Conservation (phyloP, 1,284 basidiomycete genomes). For the Apiotrichum domesticum region DNA sequence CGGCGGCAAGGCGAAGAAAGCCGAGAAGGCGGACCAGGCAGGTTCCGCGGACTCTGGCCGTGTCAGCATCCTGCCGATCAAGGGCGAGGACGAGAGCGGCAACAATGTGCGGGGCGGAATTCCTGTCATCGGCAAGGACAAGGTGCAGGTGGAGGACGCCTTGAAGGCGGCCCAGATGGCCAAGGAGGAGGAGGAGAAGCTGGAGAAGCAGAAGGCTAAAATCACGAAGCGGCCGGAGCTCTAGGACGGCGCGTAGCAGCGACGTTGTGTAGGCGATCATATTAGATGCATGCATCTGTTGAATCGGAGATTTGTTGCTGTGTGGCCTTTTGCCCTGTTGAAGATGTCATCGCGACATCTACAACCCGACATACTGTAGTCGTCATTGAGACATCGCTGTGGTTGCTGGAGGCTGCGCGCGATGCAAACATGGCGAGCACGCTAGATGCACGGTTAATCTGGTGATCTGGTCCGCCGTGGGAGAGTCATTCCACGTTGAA, state of each 20-base stretch:
- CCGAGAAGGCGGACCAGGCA: not conserved
- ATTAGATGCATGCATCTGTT: too few relatives aligned
- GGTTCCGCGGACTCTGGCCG: slow-evolving; percentile 12
- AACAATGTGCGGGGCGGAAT: slow-evolving; percentile 21
- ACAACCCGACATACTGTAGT: too few relatives aligned
- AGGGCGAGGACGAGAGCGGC: slow-evolving; percentile 51
- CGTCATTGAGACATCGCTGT: too few relatives aligned
- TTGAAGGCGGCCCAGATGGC: slow-evolving; percentile 76
- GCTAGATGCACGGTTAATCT: too few relatives aligned
- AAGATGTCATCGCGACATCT: too few relatives aligned
- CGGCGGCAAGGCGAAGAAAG: slow-evolving; percentile 1
- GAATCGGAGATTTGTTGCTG: too few relatives aligned
- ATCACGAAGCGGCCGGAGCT: not conserved
- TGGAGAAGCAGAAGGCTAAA: not conserved
- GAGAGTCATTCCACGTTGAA: too few relatives aligned
- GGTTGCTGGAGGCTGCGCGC: too few relatives aligned
- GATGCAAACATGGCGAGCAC: too few relatives aligned
- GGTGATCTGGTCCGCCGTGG: too few relatives aligned
- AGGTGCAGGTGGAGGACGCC: slow-evolving; percentile 37
- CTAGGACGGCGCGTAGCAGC: not conserved
- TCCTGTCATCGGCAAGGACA: slow-evolving; percentile 36
- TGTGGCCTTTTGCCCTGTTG: too few relatives aligned
- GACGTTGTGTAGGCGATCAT: too few relatives aligned
- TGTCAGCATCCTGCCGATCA: slow-evolving; percentile 28
- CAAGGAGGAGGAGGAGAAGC: slow-evolving; percentile 48